phyloP scores from a whole-genome alignment of 176 grass and related monocot species.

The Leersia perrieri region DNA sequence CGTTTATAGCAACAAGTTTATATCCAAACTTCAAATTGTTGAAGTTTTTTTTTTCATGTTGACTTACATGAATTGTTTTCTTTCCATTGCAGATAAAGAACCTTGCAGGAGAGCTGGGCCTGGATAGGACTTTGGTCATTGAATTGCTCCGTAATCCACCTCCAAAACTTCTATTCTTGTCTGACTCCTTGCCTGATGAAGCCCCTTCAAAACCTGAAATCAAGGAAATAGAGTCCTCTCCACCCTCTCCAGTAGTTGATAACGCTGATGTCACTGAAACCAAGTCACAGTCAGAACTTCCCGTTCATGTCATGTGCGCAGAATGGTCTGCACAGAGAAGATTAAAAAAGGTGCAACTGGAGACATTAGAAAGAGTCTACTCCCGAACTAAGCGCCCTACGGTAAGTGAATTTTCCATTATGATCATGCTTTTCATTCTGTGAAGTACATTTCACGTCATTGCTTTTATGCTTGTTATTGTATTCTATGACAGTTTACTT shows the following conservation, averaged over 20 bases:
- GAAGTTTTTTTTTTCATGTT: slow-evolving; percentile 8
- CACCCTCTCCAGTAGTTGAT: slow-evolving; percentile 17
- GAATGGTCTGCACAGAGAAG: slow-evolving; percentile 68
- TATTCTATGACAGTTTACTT: background rate
- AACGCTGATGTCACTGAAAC: slow-evolving; percentile 39
- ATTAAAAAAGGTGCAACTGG: slow-evolving; percentile 75
- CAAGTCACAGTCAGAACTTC: slow-evolving; percentile 41
- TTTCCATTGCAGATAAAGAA: slow-evolving; percentile 70
- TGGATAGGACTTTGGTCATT: slow-evolving; percentile 79
- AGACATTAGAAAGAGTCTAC: slow-evolving; percentile 85
- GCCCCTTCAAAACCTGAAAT: slow-evolving; percentile 45
- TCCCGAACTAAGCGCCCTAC: slow-evolving; percentile 73
- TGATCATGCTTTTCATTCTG: slow-evolving; percentile 7
- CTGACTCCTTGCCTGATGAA: slow-evolving; percentile 86
- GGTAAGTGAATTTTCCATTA: slow-evolving; percentile 47
- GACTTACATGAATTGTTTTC: slow-evolving; percentile 2
- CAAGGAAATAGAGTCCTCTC: slow-evolving; percentile 28
- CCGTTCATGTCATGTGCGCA: slow-evolving; percentile 52
- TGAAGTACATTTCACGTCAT: background rate
- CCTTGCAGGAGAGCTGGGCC: slow-evolving; percentile 74
- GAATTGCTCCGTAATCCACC: slow-evolving; percentile 89
- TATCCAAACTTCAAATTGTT: slow-evolving; percentile 15
- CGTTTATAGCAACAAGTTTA: background rate
- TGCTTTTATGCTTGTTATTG: background rate
- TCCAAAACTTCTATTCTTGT: slow-evolving; percentile 83